Evolutionary conservation across 2,329 filamentous ascomycete genomes (phyloP), one percentile per base, ranked within the genome.

Genomic region (Sclerotinia glacialis): DNA sequence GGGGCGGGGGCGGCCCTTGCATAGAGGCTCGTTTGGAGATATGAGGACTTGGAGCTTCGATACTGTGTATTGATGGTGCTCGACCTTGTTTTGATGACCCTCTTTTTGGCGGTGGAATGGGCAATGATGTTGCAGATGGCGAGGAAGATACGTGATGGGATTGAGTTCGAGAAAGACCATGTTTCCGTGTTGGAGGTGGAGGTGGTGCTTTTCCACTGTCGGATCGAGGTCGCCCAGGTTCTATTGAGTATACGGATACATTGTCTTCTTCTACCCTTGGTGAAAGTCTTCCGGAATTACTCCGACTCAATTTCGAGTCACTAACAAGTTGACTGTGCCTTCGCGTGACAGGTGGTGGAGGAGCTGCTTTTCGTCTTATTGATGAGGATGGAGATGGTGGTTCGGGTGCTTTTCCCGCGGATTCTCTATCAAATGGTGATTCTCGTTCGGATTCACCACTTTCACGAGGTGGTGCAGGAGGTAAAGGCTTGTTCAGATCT

Each of bases 401-500:
- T 67, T 84, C 83, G 5, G 83, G 82, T 6, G 80, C 73, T 70
- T 83, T 85, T 44, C 82, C 83, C 21, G 81, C 83, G 46, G 82
- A 79, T 73, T 86, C 83, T 50, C 78, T 80, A 69, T 86, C 83
- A 68, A 85, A 85, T 26, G 83, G 77, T 46, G 82, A 83, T 67
- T 85, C 82, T 26, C 69, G 69, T 42, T 76, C 74, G 31, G 70
- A 73, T 42, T 83, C 80, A n/a, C 76, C 73, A 69, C 78, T 81
- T 47, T 79, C 80, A 46, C 81, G 79, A 14, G 75, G 71, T 2
- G 85, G 84, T 5, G 83, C 80, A 1, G 82, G 81, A 2, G 88
- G 86, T 16, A 89, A 80, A 4, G 87, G 86, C 72, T 89, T 90
- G 75, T 87, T 86, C 37, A 85, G 75, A 70, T 88, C 83, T 8